Conservation (phyloP, 257 asterid genomes). For the Dorcoceras hygrometricum region DNA sequence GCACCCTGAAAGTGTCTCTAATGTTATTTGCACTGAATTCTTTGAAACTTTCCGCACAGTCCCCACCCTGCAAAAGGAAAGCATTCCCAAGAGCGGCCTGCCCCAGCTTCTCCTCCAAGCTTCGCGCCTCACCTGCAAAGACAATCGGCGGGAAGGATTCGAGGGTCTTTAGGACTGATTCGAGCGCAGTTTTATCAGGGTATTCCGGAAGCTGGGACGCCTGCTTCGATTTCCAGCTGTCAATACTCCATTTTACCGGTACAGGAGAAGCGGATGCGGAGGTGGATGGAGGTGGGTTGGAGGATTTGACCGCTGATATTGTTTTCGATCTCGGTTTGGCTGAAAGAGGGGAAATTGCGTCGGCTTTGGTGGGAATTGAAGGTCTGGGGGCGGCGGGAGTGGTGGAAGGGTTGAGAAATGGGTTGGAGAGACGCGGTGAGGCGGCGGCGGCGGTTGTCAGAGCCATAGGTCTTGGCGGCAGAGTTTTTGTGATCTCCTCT, state of each 20-base stretch:
- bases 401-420: slow-evolving; percentile 16
- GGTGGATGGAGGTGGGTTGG: slow-evolving; percentile 30
- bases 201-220: slow-evolving; percentile 55
- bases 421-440: slow-evolving; percentile 2
- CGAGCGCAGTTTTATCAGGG: slow-evolving; percentile 35
- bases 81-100: slow-evolving; percentile 59
- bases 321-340: slow-evolving; percentile 26
- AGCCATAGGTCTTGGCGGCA: slow-evolving; percentile 30
- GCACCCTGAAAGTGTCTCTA: slow-evolving; percentile 57
- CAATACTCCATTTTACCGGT: slow-evolving; percentile 36
- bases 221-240: slow-evolving; percentile 48
- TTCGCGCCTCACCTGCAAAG: slow-evolving; percentile 59
- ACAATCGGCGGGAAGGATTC: slow-evolving; percentile 55
- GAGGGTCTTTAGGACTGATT: slow-evolving; percentile 39
- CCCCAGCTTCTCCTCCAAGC: slow-evolving; percentile 50
- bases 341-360: slow-evolving; percentile 25
- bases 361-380: slow-evolving; percentile 17
- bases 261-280: slow-evolving; percentile 21
- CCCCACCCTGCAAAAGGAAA: slow-evolving; percentile 54
- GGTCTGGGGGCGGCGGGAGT: slow-evolving; percentile 15
- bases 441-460: slow-evolving; percentile 22
- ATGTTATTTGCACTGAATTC: slow-evolving; percentile 55
- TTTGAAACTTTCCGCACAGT: slow-evolving; percentile 65
- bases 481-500: neutral
- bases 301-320: slow-evolving; percentile 43